These are phyloP conservation scores for Fusarium fujikuroi DNA, from an alignment of 2,329 filamentous ascomycete genomes.

Conservation along the genomic window DNA sequence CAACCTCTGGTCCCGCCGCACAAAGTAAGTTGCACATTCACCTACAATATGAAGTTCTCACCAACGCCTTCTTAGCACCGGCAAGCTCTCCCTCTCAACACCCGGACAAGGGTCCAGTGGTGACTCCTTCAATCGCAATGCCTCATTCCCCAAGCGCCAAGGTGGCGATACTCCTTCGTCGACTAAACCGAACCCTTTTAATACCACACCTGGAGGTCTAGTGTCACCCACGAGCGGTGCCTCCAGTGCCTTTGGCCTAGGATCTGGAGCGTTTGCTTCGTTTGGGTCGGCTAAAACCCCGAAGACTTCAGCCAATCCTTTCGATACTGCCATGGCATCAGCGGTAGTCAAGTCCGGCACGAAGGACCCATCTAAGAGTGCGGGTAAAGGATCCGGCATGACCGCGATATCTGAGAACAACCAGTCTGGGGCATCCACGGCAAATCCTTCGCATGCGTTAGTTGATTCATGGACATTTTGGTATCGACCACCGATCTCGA, in stretches of 20 bases:
- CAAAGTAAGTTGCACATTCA: slow-evolving; percentile 70
- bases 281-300: slow-evolving; percentile 83
- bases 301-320: slow-evolving; percentile 83
- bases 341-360: slow-evolving; percentile 47
- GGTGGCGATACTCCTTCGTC: slow-evolving; percentile 74
- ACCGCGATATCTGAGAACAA: slow-evolving; percentile 59
- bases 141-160: slow-evolving; percentile 76
- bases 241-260: slow-evolving; percentile 91
- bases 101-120: slow-evolving; percentile 65
- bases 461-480: slow-evolving; percentile 95
- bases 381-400: slow-evolving; percentile 51
- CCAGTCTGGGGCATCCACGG: slow-evolving; percentile 50
- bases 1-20: slow-evolving; percentile 81
- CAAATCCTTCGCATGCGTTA: slow-evolving; percentile 65
- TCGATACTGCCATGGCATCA: slow-evolving; percentile 76
- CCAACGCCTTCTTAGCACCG: slow-evolving; percentile 65
- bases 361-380: slow-evolving; percentile 49
- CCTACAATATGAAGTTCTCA: slow-evolving; percentile 17
- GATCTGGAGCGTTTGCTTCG: slow-evolving; percentile 96
- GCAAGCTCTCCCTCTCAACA: slow-evolving; percentile 91
- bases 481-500: slow-evolving; percentile 96
- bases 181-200: slow-evolving; percentile 80
- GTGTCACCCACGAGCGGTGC: slow-evolving; percentile 66
- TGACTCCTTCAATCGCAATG: slow-evolving; percentile 70
- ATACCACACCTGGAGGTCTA: slow-evolving; percentile 72